Evolutionary conservation across 139 green algal genomes (phyloP).

Genomic region (Auxenochlorella pyrenoidosa): DNA sequence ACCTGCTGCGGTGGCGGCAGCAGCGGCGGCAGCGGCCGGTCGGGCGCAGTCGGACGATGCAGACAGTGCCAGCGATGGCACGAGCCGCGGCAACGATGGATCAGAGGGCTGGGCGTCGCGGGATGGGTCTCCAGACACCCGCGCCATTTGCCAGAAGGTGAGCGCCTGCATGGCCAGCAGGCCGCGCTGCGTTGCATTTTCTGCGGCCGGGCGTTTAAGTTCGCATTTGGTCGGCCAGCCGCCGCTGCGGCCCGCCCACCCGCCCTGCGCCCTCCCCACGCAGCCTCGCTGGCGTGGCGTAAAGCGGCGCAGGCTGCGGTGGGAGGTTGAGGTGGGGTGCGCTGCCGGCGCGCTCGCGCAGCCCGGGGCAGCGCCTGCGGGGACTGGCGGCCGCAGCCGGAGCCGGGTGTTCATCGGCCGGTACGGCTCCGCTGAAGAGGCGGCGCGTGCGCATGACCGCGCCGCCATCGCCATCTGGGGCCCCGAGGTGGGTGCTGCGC

Average conservation of each 20-base stretch:
- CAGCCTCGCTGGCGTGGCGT: neutral
- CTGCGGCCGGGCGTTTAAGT: too few species aligned
- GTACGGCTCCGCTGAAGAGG: neutral
- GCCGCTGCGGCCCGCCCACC: neutral
- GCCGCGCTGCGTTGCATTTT: too few species aligned
- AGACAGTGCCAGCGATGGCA: neutral
- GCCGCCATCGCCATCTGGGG: slow-evolving; percentile 37
- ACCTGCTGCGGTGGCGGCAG: neutral
- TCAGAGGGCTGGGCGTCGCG: too few species aligned
- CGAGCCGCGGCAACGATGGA: too few species aligned
- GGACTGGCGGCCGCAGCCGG: too few species aligned
- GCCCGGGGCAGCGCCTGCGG: too few species aligned
- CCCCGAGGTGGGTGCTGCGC: neutral
- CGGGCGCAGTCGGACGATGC: neutral
- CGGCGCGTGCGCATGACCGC: slow-evolving; percentile 25
- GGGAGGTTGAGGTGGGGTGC: too few species aligned
- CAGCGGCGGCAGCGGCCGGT: neutral
- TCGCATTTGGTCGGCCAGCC: neutral
- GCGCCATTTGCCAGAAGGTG: too few species aligned
- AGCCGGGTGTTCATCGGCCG: neutral
- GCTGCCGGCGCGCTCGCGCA: too few species aligned
- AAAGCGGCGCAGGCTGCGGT: too few species aligned
- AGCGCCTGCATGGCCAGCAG: too few species aligned
- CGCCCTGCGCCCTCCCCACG: neutral
- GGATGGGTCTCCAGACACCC: neutral